Evolutionary conservation across 2,329 filamentous ascomycete species (phyloP), one percentile per base, ranked within the genome.

Genomic region (Botrytis medusae): DNA sequence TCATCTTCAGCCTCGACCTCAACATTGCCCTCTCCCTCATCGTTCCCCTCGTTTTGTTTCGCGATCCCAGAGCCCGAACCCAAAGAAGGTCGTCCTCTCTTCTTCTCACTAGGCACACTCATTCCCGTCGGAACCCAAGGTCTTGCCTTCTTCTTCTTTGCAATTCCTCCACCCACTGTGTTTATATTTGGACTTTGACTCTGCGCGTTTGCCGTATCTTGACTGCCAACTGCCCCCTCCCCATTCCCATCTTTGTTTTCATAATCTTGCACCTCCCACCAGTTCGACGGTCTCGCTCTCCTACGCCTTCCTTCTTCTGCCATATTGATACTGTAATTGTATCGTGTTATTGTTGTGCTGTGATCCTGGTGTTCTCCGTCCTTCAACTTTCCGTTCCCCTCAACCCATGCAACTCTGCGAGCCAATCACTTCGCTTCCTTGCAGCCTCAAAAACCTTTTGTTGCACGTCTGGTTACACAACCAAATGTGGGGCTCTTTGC

Each of bases 201-300:
- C 32, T 70, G 40, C 73, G 51, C 62, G 20, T n/a, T 2, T 9
- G 48, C n/a, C 44, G 37, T 14, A 25, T 16, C 8, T n/a, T n/a
- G 63, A 42, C 51, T 69, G 9, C 25, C 22, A 9, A 37, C 48
- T 16, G 22, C 65, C 51, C 29, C 37, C n/a, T 68, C 29, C 20
- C 16, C 29, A 29, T 57, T 57, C 1, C 7, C n/a, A 46, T 61
- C 29, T 34, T 25, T 42, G 46, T 32, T 42, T 2, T 29, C 59
- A 37, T 44, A 42, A n/a, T n/a, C 62, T 12, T 37, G 44, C 16
- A 74, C 77, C 59, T 74, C 77, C 79, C 78, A 80, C 77, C 76
- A 80, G 10, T 78, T 75, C 62, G 77, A 77, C 16, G 79, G 78
- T 25, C 75, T 74, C 14, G 74, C 76, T n/a, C 78, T 77, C 63